Percentiles rank a stretch among this genome's conserved stretches.
These are phyloP conservation scores for Fusarium coffeatum DNA, from an alignment of 2,329 filamentous ascomycete genomes.

Conservation along the genomic window DNA sequence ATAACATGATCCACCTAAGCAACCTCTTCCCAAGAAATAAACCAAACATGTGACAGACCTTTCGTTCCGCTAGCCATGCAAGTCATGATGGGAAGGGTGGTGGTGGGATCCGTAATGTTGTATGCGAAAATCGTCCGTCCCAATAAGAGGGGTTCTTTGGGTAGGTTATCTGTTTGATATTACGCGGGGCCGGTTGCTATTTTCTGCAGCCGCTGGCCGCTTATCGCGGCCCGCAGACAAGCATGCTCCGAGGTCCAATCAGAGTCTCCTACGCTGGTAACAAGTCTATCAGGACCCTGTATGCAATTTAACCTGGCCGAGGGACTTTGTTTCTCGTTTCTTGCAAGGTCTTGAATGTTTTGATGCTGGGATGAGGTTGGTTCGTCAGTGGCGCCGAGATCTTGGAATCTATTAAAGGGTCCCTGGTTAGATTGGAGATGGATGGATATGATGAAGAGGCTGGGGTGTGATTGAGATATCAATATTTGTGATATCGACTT, in stretches of 20 bases:
- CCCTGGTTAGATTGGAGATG: conserved; percentile 6
- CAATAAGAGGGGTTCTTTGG: conserved; percentile 15
- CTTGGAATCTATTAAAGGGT: conserved; percentile 27
- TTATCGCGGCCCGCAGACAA: conserved; percentile 37
- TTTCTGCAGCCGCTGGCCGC: conserved; percentile 47
- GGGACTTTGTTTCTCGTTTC: conserved; percentile 35
- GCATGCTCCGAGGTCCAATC: conserved; percentile 36
- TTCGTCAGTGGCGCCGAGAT: conserved; percentile 26
- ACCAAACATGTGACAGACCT: conserved; percentile 16
- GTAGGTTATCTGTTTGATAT: background rate
- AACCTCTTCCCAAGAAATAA: conserved; percentile 5
- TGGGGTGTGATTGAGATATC: background rate
- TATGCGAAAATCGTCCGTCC: conserved; percentile 14
- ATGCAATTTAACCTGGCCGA: conserved; percentile 17
- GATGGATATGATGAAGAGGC: conserved; percentile 15
- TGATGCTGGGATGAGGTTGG: conserved; percentile 27
- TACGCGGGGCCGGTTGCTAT: conserved; percentile 40
- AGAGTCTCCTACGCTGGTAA: background rate
- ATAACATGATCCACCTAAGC: conserved; percentile 35
- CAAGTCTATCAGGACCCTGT: conserved; percentile 15
- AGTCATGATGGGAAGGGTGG: conserved; percentile 37
- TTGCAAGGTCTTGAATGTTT: conserved; percentile 23
- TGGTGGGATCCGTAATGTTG: conserved; percentile 1
- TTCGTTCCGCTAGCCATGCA: conserved; percentile 33
- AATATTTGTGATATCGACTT: background rate